phyloP scores from a whole-genome alignment of 2,329 filamentous ascomycete genomes.

The Colletotrichum cuscutae region DNA sequence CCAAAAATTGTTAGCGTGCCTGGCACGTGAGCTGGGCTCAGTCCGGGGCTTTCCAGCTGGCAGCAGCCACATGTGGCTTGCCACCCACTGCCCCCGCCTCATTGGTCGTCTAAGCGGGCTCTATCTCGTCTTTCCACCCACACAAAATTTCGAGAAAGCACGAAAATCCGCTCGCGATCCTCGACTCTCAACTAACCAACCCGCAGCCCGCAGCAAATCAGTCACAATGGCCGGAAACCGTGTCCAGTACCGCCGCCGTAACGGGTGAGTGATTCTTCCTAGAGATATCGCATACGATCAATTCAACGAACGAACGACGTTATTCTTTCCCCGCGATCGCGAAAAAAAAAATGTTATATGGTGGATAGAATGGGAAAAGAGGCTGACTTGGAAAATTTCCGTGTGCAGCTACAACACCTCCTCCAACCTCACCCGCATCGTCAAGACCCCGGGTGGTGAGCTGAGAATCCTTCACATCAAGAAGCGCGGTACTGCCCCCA shows the following conservation, averaged over 20 bases:
- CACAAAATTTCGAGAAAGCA: slow-evolving; percentile 26
- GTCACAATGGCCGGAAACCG: slow-evolving; percentile 69
- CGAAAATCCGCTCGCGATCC: slow-evolving; percentile 10
- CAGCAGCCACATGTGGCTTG: slow-evolving; percentile 24
- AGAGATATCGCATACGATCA: not conserved
- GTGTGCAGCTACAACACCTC: slow-evolving; percentile 89
- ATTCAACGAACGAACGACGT: slow-evolving; percentile 8
- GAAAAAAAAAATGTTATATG: not conserved
- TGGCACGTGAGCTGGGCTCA: slow-evolving; percentile 22
- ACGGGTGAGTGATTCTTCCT: slow-evolving; percentile 70
- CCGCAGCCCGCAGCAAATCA: slow-evolving; percentile 50
- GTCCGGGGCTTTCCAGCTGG: not conserved
- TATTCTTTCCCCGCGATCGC: not conserved
- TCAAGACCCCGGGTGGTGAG: slow-evolving; percentile 97
- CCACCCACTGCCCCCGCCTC: slow-evolving; percentile 33
- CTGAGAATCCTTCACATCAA: slow-evolving; percentile 98
- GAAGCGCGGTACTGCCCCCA: slow-evolving; percentile 98
- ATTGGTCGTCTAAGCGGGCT: slow-evolving; percentile 52
- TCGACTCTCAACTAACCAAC: slow-evolving; percentile 30
- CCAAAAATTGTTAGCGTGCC: not conserved
- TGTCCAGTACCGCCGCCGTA: slow-evolving; percentile 80
- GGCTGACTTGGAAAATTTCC: slow-evolving; percentile 37
- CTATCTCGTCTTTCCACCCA: slow-evolving; percentile 38
- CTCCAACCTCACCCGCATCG: slow-evolving; percentile 94
- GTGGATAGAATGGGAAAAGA: not conserved